Conservation (phyloP, 805 yeast genomes). For the Nakazawaea ernobii region DNA sequence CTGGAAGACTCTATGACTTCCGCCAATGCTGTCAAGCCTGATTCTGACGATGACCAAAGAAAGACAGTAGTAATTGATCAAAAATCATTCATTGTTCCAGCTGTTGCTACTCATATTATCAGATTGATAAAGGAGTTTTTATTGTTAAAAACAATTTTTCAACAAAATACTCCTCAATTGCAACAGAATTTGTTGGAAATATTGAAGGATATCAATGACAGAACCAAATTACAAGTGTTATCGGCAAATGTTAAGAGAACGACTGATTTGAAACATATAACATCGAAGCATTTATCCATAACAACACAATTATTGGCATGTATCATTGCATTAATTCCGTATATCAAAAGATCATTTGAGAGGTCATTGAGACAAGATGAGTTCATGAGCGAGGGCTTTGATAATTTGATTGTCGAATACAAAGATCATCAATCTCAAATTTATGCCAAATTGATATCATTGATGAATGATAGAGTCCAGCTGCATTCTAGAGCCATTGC, state of each 20-base stretch:
- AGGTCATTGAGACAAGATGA: slow-evolving; percentile 25
- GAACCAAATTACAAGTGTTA: slow-evolving; percentile 53
- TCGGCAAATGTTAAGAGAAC: slow-evolving; percentile 74
- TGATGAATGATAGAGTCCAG: slow-evolving; percentile 61
- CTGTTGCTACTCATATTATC: slow-evolving; percentile 37
- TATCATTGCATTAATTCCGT: slow-evolving; percentile 33
- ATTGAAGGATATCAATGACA: slow-evolving; percentile 46
- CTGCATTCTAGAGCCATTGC: slow-evolving; percentile 44
- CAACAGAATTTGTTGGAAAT: slow-evolving; percentile 40
- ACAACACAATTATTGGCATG: slow-evolving; percentile 60
- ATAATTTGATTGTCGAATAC: slow-evolving; percentile 34
- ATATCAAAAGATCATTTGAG: slow-evolving; percentile 23
- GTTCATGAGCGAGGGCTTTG: slow-evolving; percentile 28
- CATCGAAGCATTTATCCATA: slow-evolving; percentile 65
- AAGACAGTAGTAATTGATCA: slow-evolving; percentile 40
- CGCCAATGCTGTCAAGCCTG: slow-evolving; percentile 27
- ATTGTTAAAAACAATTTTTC: slow-evolving; percentile 51
- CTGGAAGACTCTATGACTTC: slow-evolving; percentile 6
- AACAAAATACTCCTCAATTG: slow-evolving; percentile 32
- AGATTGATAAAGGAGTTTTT: slow-evolving; percentile 44
- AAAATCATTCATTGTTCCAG: slow-evolving; percentile 53
- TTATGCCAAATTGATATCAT: slow-evolving; percentile 56
- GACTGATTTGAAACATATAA: slow-evolving; percentile 68
- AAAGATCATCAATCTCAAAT: slow-evolving; percentile 61
- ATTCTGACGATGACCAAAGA: slow-evolving; percentile 25